Evolutionary conservation across 139 green algal genomes (phyloP).

Genomic region (Eudorina sp.): DNA sequence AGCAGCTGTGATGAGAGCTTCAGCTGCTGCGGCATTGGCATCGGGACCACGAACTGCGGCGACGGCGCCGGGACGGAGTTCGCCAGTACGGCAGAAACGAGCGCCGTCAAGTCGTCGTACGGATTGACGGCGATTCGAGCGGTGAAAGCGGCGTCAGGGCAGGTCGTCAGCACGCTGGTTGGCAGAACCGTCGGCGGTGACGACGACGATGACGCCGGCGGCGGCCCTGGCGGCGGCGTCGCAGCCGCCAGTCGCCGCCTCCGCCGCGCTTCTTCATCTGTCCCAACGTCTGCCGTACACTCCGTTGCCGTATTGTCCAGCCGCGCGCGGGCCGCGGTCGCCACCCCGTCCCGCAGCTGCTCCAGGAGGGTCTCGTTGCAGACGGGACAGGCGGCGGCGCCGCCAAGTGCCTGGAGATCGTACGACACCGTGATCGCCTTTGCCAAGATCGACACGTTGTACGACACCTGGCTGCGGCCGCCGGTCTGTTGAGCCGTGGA

Average conservation of each 20-base stretch:
- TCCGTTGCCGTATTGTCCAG: background rate
- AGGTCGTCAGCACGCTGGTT: background rate
- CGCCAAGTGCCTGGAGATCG: background rate
- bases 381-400: background rate
- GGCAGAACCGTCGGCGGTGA: background rate
- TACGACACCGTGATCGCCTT: conserved; percentile 33
- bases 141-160: conserved; percentile 9
- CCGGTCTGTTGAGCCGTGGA: background rate
- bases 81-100: conserved; percentile 2
- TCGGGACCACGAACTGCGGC: background rate
- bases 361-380: background rate
- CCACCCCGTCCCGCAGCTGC: background rate
- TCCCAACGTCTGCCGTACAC: background rate
- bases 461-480: background rate
- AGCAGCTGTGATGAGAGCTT: background rate
- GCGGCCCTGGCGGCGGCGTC: background rate
- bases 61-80: conserved; percentile 11
- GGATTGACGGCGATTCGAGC: background rate
- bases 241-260: background rate
- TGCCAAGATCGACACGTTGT: background rate
- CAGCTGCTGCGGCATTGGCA: conserved; percentile 22
- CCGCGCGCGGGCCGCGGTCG: background rate
- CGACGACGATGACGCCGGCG: background rate
- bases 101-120: background rate
- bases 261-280: background rate